These are phyloP conservation scores for Theobroma grandiflorum DNA, from an alignment of 441 rosid genomes.

Conservation along the genomic window DNA sequence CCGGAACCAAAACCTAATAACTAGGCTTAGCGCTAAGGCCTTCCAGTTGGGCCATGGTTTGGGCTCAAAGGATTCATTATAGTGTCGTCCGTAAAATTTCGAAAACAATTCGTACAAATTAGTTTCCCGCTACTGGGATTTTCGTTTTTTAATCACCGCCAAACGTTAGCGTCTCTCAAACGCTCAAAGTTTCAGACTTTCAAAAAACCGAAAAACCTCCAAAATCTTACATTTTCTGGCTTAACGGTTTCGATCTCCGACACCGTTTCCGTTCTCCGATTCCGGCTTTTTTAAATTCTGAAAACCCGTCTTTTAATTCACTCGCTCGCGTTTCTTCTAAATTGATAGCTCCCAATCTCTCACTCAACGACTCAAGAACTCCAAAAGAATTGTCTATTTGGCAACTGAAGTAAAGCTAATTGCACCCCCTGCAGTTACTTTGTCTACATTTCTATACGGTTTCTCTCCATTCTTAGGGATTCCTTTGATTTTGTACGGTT, in stretches of 20 bases:
- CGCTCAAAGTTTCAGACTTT: constrained; percentile 11
- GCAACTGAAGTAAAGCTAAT: neutral
- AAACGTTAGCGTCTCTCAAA: neutral
- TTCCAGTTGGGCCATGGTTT: neutral
- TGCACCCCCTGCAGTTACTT: neutral
- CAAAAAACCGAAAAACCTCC: neutral
- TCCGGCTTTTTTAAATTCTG: constrained; percentile 23
- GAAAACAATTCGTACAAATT: neutral
- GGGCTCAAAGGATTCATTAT: neutral
- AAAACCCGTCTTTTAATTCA: neutral
- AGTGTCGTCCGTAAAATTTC: neutral
- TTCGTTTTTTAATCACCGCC: neutral
- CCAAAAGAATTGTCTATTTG: neutral
- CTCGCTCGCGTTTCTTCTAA: neutral
- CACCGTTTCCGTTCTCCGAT: constrained; percentile 14
- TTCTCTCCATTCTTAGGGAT: neutral
- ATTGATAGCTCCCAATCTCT: neutral
- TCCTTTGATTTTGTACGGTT: neutral
- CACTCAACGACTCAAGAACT: neutral
- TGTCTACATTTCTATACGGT: neutral
- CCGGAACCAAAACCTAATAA: too few relatives aligned
- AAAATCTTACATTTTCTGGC: neutral
- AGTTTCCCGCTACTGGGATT: constrained; percentile 23
- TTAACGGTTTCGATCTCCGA: constrained; percentile 20
- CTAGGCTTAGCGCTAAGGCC: neutral